phyloP scores from a whole-genome alignment of 164 flowering plant species.

The Nelumbo lutea region DNA sequence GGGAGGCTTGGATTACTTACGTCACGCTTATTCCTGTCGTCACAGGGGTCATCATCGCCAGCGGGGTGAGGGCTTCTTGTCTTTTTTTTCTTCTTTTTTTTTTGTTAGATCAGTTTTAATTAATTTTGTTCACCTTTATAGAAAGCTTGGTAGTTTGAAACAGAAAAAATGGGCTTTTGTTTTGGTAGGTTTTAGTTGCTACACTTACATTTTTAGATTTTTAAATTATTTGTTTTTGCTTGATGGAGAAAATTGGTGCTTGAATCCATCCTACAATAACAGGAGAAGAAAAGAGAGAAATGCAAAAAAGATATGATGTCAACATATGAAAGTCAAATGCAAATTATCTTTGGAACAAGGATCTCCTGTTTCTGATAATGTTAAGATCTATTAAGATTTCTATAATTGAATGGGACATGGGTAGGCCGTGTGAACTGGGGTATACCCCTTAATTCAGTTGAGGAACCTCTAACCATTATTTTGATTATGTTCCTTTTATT shows the following conservation, averaged over 20 bases:
- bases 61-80: slow-evolving; percentile 37
- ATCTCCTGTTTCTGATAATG: background rate
- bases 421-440: background rate
- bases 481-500: background rate
- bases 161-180: background rate
- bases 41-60: slow-evolving; percentile 45
- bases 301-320: background rate
- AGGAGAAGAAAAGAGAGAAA: background rate
- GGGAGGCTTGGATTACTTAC: slow-evolving; percentile 51
- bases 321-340: background rate
- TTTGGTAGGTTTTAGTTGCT: background rate
- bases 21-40: slow-evolving; percentile 47
- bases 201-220: too few species aligned
- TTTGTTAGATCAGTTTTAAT: background rate
- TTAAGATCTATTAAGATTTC: background rate
- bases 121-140: background rate
- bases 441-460: slow-evolving; percentile 2
- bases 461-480: background rate
- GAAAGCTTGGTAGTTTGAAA: background rate
- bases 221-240: background rate
- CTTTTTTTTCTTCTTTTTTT: background rate
- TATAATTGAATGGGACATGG: background rate
- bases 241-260: background rate
- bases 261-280: background rate
- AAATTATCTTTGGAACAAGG: background rate